Percentiles rank a stretch among this genome's conserved stretches.
These are phyloP conservation scores for Calcarisporium arbuscula DNA, from an alignment of 2,329 filamentous ascomycete genomes.

Conservation along the genomic window DNA sequence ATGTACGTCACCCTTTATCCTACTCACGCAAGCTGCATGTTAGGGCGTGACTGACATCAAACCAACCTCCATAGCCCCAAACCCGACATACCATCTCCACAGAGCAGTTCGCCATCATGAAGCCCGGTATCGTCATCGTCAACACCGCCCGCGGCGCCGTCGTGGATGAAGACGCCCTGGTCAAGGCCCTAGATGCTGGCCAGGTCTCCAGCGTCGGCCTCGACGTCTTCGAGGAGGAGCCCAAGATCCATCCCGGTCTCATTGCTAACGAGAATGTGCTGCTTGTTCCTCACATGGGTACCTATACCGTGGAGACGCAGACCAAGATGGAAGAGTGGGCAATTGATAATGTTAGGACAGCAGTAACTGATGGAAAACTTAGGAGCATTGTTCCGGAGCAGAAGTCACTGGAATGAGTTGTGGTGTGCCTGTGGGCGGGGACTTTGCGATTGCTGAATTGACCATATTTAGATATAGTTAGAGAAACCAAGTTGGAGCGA, in stretches of 20 bases:
- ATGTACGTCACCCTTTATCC: conserved; percentile 48
- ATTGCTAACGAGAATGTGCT: conserved; percentile 64
- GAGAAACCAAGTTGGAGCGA: too few species aligned
- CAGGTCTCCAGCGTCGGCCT: conserved; percentile 66
- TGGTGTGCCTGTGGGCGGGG: conserved; percentile 1
- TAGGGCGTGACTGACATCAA: neutral
- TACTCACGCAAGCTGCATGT: neutral
- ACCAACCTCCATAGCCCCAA: conserved; percentile 32
- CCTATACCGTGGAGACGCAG: conserved; percentile 64
- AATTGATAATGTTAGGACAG: conserved; percentile 62
- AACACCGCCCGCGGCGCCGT: conserved; percentile 81
- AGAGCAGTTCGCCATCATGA: conserved; percentile 69
- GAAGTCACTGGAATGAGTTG: conserved; percentile 22
- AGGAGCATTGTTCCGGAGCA: conserved; percentile 71
- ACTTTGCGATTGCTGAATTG: too few species aligned
- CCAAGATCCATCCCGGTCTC: conserved; percentile 66
- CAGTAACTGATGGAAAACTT: conserved; percentile 55
- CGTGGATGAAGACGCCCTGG: conserved; percentile 75
- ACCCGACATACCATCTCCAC: conserved; percentile 72
- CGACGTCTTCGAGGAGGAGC: conserved; percentile 81
- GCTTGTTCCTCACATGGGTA: conserved; percentile 81
- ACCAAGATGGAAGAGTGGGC: conserved; percentile 69
- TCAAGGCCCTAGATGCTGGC: conserved; percentile 63
- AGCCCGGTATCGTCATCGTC: conserved; percentile 67
- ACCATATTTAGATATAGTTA: too few species aligned